These are phyloP conservation scores for Tilletia walkeri DNA, from an alignment of 1,284 basidiomycete genomes.

Conservation along the genomic window DNA sequence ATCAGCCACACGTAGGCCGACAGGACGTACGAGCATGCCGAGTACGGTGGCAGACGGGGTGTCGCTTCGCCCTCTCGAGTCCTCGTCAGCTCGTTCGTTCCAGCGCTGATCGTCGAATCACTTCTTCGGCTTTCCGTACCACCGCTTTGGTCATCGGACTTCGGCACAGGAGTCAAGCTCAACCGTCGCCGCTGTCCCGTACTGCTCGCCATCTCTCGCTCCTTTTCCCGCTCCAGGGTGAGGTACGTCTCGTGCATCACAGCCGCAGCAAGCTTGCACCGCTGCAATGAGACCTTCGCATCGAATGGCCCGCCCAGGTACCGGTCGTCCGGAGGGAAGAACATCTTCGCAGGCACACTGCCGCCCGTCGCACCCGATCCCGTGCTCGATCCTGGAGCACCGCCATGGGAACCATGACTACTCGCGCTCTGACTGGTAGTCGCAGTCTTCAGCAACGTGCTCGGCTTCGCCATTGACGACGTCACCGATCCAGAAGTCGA, in stretches of 20 bases:
- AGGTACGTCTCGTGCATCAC: slow-evolving; percentile 31
- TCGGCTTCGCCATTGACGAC: not conserved
- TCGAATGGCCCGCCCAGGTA: slow-evolving; percentile 45
- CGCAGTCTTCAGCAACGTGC: slow-evolving; percentile 8
- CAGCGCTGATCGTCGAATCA: not conserved
- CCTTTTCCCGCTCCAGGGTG: slow-evolving; percentile 32
- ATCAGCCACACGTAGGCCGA: slow-evolving; percentile 43
- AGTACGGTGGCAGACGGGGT: slow-evolving; percentile 39
- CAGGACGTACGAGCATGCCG: slow-evolving; percentile 43
- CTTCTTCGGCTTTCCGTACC: slow-evolving; percentile 5
- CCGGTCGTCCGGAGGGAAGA: slow-evolving; percentile 14
- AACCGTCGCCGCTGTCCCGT: slow-evolving; percentile 32
- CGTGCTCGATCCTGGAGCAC: no score
- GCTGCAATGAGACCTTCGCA: slow-evolving; percentile 34
- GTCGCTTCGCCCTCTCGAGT: slow-evolving; percentile 18
- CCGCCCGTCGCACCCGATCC: no score
- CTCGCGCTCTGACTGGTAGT: slow-evolving; percentile 7
- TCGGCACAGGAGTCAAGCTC: slow-evolving; percentile 16
- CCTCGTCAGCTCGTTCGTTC: no score
- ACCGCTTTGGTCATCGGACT: slow-evolving; percentile 22
- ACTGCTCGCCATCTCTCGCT: slow-evolving; percentile 17
- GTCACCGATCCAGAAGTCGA: slow-evolving; percentile 9
- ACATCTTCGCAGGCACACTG: slow-evolving; percentile 3
- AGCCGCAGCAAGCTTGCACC: slow-evolving; percentile 38
- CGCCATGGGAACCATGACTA: no score